Conservation (phyloP, 352 stramenopile genomes). For the Pythium guiyangense region DNA sequence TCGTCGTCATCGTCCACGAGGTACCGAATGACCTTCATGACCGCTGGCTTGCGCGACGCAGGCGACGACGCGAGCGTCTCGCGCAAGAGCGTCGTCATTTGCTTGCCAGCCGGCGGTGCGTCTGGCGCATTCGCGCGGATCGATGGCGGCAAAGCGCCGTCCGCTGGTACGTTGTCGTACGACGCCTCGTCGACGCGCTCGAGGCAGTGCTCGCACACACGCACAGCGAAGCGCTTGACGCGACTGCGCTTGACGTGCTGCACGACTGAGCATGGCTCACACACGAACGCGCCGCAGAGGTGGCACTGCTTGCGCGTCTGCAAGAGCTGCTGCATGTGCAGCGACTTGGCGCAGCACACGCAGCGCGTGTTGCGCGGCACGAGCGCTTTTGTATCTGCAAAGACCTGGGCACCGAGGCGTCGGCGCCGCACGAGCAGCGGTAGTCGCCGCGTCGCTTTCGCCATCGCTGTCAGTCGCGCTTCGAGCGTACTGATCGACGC, state of each 20-base stretch:
- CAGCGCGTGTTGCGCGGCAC: slow-evolving; percentile 24
- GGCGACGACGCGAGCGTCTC: slow-evolving; percentile 26
- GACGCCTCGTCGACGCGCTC: slow-evolving; percentile 36
- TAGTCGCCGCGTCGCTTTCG: slow-evolving; percentile 30
- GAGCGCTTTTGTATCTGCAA: slow-evolving; percentile 20
- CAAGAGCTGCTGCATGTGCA: slow-evolving; percentile 16
- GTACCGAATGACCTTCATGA: slow-evolving; percentile 42
- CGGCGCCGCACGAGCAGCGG: slow-evolving; percentile 26
- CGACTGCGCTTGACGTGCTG: slow-evolving; percentile 34
- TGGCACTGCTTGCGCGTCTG: background rate
- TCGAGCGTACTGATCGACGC: slow-evolving; percentile 15
- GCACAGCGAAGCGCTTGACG: slow-evolving; percentile 33
- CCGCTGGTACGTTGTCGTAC: slow-evolving; percentile 20
- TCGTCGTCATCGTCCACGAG: slow-evolving; percentile 31
- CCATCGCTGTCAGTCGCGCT: slow-evolving; percentile 27
- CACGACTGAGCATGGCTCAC: slow-evolving; percentile 32
- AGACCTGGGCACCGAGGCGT: slow-evolving; percentile 29
- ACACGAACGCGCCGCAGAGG: slow-evolving; percentile 18
- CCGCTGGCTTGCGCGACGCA: slow-evolving; percentile 18
- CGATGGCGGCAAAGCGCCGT: background rate
- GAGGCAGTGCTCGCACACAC: slow-evolving; percentile 39
- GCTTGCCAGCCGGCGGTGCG: background rate
- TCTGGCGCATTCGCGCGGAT: slow-evolving; percentile 1
- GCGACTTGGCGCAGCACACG: slow-evolving; percentile 20
- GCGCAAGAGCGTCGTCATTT: slow-evolving; percentile 16